A percentile compares a stretch with the other conserved stretches of the same genome.
These are phyloP conservation scores for Saturnispora hagleri DNA, from an alignment of 805 yeast genomes.

Conservation along the genomic window DNA sequence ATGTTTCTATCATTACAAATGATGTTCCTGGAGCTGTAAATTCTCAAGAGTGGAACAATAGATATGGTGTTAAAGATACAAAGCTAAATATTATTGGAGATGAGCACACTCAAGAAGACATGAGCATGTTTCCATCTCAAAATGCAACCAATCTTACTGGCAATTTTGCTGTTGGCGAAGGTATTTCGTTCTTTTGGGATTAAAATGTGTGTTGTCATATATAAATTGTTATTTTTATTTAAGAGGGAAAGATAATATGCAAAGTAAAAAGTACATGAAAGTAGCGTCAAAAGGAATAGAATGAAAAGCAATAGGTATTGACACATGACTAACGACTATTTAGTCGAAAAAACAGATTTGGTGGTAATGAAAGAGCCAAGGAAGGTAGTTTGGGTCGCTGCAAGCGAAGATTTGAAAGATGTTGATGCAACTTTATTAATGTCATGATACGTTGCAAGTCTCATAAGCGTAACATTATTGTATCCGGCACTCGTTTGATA, in stretches of 20 bases:
- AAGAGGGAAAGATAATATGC: no score
- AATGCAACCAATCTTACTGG: neutral
- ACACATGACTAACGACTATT: neutral
- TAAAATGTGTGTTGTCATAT: neutral
- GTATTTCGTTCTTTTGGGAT: neutral
- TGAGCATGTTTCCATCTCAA: neutral
- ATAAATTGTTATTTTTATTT: no score
- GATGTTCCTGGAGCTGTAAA: conserved; percentile 2
- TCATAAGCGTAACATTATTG: conserved; percentile 10
- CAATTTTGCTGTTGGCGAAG: neutral
- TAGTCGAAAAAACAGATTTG: neutral
- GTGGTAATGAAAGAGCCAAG: neutral
- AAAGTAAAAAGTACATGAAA: neutral
- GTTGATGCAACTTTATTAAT: conserved; percentile 8
- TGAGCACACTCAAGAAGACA: neutral
- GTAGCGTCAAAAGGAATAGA: neutral
- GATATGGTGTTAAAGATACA: conserved; percentile 4
- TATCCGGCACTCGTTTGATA: conserved; percentile 11
- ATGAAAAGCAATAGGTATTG: neutral
- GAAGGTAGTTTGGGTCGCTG: conserved; percentile 8
- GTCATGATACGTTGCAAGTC: conserved; percentile 10
- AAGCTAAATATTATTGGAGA: neutral
- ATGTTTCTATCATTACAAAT: conserved; percentile 3
- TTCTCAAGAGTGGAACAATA: neutral
- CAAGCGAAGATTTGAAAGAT: conserved; percentile 8